A percentile compares a stretch with the other conserved stretches of the same genome.
Evolutionary conservation across 2,329 filamentous ascomycete species (phyloP).

Genomic region (Botrytis sinoallii): DNA sequence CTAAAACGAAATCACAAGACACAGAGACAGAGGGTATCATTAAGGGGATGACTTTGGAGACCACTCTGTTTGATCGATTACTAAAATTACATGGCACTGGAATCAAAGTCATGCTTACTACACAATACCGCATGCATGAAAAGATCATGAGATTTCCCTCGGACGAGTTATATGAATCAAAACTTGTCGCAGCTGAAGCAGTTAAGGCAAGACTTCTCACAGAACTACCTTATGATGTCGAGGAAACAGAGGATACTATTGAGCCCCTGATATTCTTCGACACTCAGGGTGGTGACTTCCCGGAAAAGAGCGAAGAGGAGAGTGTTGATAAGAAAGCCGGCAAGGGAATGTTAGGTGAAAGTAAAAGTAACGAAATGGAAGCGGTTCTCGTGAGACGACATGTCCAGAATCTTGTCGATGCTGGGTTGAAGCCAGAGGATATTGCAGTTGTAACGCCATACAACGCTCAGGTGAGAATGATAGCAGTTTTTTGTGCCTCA

Average conservation of each 20-base stretch:
- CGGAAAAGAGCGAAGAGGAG: constrained; percentile 76
- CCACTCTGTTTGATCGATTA: constrained; percentile 89
- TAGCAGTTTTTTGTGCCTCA: neutral
- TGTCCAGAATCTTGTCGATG: constrained; percentile 69
- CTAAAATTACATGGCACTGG: constrained; percentile 73
- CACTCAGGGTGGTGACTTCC: constrained; percentile 90
- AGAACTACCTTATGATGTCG: constrained; percentile 73
- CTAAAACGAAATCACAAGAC: constrained; percentile 36
- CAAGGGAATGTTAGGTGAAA: constrained; percentile 59
- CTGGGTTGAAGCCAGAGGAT: constrained; percentile 77
- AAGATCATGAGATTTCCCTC: constrained; percentile 95
- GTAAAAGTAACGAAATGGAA: constrained; percentile 91
- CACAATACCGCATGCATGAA: constrained; percentile 97
- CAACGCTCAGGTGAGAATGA: constrained; percentile 73
- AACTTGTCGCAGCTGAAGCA: constrained; percentile 74
- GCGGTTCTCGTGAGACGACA: constrained; percentile 77
- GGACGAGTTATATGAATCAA: constrained; percentile 77
- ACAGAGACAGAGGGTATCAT: constrained; percentile 42
- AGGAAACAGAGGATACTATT: constrained; percentile 78
- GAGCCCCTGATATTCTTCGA: constrained; percentile 93
- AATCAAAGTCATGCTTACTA: constrained; percentile 94
- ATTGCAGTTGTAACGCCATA: constrained; percentile 96
- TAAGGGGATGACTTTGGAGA: constrained; percentile 67
- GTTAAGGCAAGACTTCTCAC: constrained; percentile 74
- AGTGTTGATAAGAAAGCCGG: constrained; percentile 49